Conservation (phyloP, 805 yeast species). For the Lipomyces lipofer region DNA sequence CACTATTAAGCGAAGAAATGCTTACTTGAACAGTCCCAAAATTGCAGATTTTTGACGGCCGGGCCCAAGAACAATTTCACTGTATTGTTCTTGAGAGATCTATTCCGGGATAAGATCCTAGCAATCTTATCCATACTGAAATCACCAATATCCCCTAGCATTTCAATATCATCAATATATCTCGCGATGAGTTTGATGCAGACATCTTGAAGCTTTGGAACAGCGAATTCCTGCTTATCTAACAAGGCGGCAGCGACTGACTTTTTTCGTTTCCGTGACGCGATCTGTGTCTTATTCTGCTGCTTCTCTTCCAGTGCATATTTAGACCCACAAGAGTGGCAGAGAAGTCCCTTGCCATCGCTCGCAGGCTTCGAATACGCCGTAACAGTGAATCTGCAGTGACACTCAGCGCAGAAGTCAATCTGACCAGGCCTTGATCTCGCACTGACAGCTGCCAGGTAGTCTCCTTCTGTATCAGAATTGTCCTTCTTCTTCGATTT, state of each 20-base stretch:
- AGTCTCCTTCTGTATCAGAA: conserved; percentile 26
- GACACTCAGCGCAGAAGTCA: conserved; percentile 66
- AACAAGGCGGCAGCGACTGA: conserved; percentile 81
- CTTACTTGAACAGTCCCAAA: conserved; percentile 89
- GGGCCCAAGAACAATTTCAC: conserved; percentile 71
- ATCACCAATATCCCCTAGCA: conserved; percentile 82
- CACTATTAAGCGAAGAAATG: background rate
- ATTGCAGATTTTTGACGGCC: conserved; percentile 56
- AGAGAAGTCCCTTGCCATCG: conserved; percentile 48
- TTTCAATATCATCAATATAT: conserved; percentile 73
- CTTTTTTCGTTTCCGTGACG: conserved; percentile 72
- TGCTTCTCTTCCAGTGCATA: conserved; percentile 48
- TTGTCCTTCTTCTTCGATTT: conserved; percentile 24
- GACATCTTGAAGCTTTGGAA: conserved; percentile 77
- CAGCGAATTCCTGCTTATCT: conserved; percentile 61
- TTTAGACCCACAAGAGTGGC: conserved; percentile 61
- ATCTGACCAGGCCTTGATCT: conserved; percentile 37
- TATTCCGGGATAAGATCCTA: conserved; percentile 73
- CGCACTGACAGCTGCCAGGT: conserved; percentile 5
- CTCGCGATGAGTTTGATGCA: conserved; percentile 69
- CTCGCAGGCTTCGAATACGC: conserved; percentile 59
- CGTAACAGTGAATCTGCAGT: conserved; percentile 55
- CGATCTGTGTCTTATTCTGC: conserved; percentile 53
- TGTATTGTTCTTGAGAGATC: conserved; percentile 75
- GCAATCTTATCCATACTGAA: conserved; percentile 70